phyloP scores from a whole-genome alignment of 352 stramenopile species.

The Pythium phragmitis region DNA sequence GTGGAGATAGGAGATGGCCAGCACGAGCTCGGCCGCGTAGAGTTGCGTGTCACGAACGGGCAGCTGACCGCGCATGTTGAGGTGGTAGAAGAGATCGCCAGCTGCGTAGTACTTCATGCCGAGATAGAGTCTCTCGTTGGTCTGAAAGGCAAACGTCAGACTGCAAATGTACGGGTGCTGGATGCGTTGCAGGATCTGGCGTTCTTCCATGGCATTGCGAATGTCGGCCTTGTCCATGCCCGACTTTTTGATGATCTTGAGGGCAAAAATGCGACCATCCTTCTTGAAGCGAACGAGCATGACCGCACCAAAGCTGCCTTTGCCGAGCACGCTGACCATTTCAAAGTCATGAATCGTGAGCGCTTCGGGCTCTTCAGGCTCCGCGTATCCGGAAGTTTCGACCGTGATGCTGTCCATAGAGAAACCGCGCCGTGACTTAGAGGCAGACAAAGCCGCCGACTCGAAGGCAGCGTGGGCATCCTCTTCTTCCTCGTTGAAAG shows the following conservation, averaged over 20 bases:
- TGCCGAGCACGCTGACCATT: constrained; percentile 86
- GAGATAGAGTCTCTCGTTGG: constrained; percentile 86
- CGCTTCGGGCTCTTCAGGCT: constrained; percentile 40
- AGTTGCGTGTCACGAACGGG: constrained; percentile 62
- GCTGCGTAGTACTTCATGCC: constrained; percentile 90
- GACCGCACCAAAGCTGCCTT: constrained; percentile 85
- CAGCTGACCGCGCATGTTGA: constrained; percentile 80
- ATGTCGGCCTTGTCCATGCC: constrained; percentile 87
- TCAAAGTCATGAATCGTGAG: constrained; percentile 91
- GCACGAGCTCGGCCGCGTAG: constrained; percentile 82
- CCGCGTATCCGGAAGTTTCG: constrained; percentile 18
- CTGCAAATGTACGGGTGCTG: constrained; percentile 88
- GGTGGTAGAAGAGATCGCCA: constrained; percentile 86
- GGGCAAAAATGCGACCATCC: constrained; percentile 82
- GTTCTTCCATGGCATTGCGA: constrained; percentile 86
- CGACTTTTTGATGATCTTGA: constrained; percentile 91
- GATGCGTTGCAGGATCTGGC: constrained; percentile 87
- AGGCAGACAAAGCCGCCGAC: constrained; percentile 18
- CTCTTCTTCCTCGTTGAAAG: constrained; percentile 17
- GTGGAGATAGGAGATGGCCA: constrained; percentile 88
- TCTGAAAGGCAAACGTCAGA: constrained; percentile 88
- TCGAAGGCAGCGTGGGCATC: constrained; percentile 21
- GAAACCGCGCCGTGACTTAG: constrained; percentile 16
- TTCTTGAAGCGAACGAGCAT: constrained; percentile 91
- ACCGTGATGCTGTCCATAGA: constrained; percentile 27